These are phyloP conservation scores for Suillus discolor DNA, from an alignment of 768 basidiomycete genomes.

Conservation along the genomic window DNA sequence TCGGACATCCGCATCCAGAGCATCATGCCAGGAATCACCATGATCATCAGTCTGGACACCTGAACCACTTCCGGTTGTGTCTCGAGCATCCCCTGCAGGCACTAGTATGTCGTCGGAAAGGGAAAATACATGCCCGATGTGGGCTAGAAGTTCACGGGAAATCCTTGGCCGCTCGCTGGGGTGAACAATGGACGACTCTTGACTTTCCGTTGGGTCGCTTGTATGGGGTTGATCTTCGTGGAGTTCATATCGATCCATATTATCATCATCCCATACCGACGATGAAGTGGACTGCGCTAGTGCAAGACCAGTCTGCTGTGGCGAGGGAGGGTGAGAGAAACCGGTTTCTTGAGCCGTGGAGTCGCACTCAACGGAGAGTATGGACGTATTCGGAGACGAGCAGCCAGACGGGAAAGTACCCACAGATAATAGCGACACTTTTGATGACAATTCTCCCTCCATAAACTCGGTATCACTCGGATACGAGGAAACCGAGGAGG, in stretches of 20 bases:
- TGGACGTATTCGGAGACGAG: slow-evolving; percentile 28
- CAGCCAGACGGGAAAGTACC: slow-evolving; percentile 16
- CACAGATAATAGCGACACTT: slow-evolving; percentile 19
- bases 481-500: background rate
- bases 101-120: slow-evolving; percentile 1
- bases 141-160: slow-evolving; percentile 3
- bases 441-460: slow-evolving; percentile 17
- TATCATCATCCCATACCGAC: background rate
- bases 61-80: background rate
- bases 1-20: slow-evolving; percentile 5
- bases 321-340: background rate
- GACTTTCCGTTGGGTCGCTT: background rate
- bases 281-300: background rate
- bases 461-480: background rate
- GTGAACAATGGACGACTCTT: background rate
- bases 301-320: background rate
- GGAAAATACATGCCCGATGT: slow-evolving; percentile 6
- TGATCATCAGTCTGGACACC: background rate
- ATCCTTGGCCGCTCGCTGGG: background rate
- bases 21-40: background rate
- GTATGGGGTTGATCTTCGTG: background rate
- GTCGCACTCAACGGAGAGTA: slow-evolving; percentile 23
- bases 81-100: background rate
- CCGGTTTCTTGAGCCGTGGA: background rate
- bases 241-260: background rate